Evolutionary conservation across 805 yeast species (phyloP).

Genomic region (Deakozyma indianensis): DNA sequence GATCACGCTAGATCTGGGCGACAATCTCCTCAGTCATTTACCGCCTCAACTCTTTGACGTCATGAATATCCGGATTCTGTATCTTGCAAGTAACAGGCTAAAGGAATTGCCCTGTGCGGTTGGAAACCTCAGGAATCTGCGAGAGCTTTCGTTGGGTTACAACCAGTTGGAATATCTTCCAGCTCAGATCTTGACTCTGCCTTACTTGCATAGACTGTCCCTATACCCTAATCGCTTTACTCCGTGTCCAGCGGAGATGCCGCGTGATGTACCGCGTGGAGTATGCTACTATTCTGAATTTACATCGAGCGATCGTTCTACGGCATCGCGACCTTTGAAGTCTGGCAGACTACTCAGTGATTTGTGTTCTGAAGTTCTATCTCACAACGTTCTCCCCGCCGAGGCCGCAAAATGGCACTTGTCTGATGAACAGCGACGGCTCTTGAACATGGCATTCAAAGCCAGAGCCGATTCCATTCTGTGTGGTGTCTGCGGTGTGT

Average conservation of each 20-base stretch:
- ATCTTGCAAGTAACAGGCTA: slow-evolving; percentile 17
- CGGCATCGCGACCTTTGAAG: neutral
- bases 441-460: neutral
- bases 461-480: neutral
- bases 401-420: neutral
- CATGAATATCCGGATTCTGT: slow-evolving; percentile 17
- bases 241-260: neutral
- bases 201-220: neutral
- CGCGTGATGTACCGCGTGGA: neutral
- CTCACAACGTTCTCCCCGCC: neutral
- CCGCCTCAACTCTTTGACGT: slow-evolving; percentile 16
- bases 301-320: neutral
- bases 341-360: neutral
- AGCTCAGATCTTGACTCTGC: neutral
- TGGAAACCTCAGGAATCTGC: slow-evolving; percentile 13
- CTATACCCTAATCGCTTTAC: neutral
- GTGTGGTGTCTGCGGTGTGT: neutral
- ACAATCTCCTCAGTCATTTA: slow-evolving; percentile 14
- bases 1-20: slow-evolving; percentile 15
- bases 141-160: slow-evolving; percentile 18
- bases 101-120: slow-evolving; percentile 18
- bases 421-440: neutral
- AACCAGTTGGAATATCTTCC: slow-evolving; percentile 18
- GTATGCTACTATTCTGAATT: neutral
- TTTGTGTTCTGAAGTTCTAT: neutral